Evolutionary conservation across 805 yeast species (phyloP), one percentile per base, ranked within the genome.

Genomic region (Helenozyma rhizophorensis): DNA sequence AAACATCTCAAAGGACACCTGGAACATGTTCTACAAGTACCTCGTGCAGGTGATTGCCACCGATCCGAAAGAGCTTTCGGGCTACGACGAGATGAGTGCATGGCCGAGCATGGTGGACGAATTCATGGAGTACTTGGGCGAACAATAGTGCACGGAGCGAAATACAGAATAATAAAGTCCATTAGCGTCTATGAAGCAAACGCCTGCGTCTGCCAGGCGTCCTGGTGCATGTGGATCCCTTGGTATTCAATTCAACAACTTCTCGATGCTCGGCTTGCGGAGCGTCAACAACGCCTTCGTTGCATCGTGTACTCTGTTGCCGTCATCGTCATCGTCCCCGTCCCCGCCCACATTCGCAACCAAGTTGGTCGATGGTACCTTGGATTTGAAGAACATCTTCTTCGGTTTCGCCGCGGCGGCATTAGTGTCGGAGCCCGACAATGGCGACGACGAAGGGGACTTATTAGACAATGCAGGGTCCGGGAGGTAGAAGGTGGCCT

Each of bases 71-170:
- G 41, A 50, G 1, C 62, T 90, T 4, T 58, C 59, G 11, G 60
- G 57, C 2, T 89, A 88, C 56, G 89, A 83, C 47, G 93, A 82
- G 43, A 72, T 74, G 45, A 88, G 83, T 15, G 84, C 96, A 1
- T 90, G 97, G 97, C 98, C 97, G 4, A 76, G 84, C 33, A 63
- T 86, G 12, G 76, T 90, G 43, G 98, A 90, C 54, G 86, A 79
- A 37, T 90, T 76, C 51, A 83, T 86, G 14, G 94, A 83, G 42
- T 68, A 68, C 48, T 62, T 68, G 44, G 45, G 49, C 16, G 68
- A 17, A 8, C 19, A 17, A 8, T n/a, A n/a, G n/a, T n/a, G n/a
- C n/a, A n/a, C n/a, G n/a, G n/a, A n/a, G n/a, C n/a, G n/a, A n/a
- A n/a, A n/a, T n/a, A n/a, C n/a, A n/a, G n/a, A n/a, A n/a, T n/a